These are phyloP conservation scores for Neurospora crassa DNA, from an alignment of 2,329 filamentous ascomycete genomes.

Conservation along the genomic window DNA sequence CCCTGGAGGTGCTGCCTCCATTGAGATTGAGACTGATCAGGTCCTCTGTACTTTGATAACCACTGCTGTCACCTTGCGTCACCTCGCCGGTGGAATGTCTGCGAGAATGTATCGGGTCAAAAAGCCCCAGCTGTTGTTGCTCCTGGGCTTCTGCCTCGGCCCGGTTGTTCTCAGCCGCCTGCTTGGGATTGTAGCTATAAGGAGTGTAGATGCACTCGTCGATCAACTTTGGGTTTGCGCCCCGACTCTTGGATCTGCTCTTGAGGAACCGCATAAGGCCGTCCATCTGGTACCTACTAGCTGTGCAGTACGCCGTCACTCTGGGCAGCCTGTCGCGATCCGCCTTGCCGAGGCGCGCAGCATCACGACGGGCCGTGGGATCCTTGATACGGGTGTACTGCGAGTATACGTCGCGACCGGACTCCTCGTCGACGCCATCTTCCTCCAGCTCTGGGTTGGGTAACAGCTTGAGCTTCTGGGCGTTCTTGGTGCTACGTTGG, in stretches of 20 bases:
- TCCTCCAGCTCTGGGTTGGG: constrained; percentile 80
- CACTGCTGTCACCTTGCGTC: constrained; percentile 50
- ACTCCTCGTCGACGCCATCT: constrained; percentile 74
- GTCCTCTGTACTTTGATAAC: constrained; percentile 45
- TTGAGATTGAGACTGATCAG: constrained; percentile 50
- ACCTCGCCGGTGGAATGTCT: constrained; percentile 69
- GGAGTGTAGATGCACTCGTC: constrained; percentile 98
- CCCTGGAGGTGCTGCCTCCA: constrained; percentile 10
- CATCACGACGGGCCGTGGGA: constrained; percentile 83
- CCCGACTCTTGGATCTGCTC: constrained; percentile 65
- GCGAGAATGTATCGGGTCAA: constrained; percentile 45
- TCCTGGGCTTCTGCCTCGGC: constrained; percentile 21
- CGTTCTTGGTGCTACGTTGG: constrained; percentile 88
- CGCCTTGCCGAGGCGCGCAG: constrained; percentile 84
- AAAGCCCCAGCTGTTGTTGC: constrained; percentile 23
- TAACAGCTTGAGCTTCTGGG: constrained; percentile 94
- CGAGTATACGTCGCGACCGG: constrained; percentile 89
- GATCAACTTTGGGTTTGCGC: constrained; percentile 81
- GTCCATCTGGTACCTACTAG: constrained; percentile 84
- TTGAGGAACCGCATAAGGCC: constrained; percentile 86
- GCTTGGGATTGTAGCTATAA: constrained; percentile 62
- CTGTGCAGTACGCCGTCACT: constrained; percentile 94
- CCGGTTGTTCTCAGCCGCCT: constrained; percentile 3
- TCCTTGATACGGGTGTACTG: constrained; percentile 98
- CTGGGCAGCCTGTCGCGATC: constrained; percentile 79